Evolutionary conservation across 2,329 filamentous ascomycete genomes (phyloP).

Genomic region (Fusarium haematococcum): DNA sequence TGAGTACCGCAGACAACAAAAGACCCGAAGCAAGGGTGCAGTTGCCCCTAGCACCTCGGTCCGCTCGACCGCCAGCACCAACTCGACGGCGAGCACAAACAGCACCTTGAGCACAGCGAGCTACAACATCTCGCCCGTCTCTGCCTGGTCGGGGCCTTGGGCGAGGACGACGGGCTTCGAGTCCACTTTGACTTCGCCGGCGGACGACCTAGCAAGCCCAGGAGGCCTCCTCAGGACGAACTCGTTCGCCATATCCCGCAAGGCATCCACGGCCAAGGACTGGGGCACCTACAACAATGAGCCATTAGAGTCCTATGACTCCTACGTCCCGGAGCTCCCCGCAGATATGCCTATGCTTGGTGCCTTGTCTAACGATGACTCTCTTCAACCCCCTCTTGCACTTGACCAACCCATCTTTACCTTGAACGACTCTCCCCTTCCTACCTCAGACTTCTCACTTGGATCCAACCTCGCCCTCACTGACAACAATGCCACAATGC

Average conservation of each 20-base stretch:
- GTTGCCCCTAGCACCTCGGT: slow-evolving; percentile 62
- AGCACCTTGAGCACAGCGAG: slow-evolving; percentile 55
- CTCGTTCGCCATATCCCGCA: slow-evolving; percentile 37
- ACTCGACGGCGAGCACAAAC: slow-evolving; percentile 52
- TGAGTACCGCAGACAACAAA: slow-evolving; percentile 45
- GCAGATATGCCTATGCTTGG: slow-evolving; percentile 54
- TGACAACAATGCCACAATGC: slow-evolving; percentile 44
- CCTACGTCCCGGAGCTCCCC: slow-evolving; percentile 56
- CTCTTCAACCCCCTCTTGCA: slow-evolving; percentile 43
- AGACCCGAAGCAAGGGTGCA: slow-evolving; percentile 53
- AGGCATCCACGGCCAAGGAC: slow-evolving; percentile 40
- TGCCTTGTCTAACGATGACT: slow-evolving; percentile 45
- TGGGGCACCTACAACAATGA: slow-evolving; percentile 45
- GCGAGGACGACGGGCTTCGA: slow-evolving; percentile 55
- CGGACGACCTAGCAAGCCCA: slow-evolving; percentile 53
- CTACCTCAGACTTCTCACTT: slow-evolving; percentile 49
- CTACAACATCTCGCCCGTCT: slow-evolving; percentile 61
- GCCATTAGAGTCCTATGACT: slow-evolving; percentile 43
- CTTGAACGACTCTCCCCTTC: slow-evolving; percentile 49
- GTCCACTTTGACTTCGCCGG: slow-evolving; percentile 60
- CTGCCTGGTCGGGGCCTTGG: slow-evolving; percentile 56
- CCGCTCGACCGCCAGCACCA: slow-evolving; percentile 57
- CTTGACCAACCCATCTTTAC: slow-evolving; percentile 53
- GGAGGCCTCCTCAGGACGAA: slow-evolving; percentile 45
- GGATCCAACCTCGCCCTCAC: slow-evolving; percentile 53